A percentile compares a stretch with the other conserved stretches of the same genome.
Conservation (phyloP, 164 flowering plant genomes). For the Berberis vulgaris region DNA sequence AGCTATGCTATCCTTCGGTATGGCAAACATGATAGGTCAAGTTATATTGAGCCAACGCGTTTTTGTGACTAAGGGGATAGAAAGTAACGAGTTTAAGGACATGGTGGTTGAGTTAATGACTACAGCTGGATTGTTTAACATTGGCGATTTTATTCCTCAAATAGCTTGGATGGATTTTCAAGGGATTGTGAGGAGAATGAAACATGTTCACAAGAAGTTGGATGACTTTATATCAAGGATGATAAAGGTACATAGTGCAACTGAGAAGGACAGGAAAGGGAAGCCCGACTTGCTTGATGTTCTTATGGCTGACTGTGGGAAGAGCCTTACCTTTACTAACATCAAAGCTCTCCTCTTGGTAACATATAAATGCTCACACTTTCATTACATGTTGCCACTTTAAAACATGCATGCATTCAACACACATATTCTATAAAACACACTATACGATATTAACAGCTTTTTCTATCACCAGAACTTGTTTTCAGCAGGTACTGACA, state of each 20-base stretch:
- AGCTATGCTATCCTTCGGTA: slow-evolving; percentile 26
- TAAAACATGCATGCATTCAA: too few species aligned
- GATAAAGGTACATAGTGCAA: slow-evolving; percentile 24
- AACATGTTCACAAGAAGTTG: slow-evolving; percentile 25
- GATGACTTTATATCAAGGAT: slow-evolving; percentile 24
- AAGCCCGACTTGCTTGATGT: slow-evolving; percentile 31
- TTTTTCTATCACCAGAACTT: slow-evolving; percentile 7
- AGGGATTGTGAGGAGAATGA: slow-evolving; percentile 34
- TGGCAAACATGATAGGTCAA: slow-evolving; percentile 41
- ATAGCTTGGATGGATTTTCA: slow-evolving; percentile 41
- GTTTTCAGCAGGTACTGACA: slow-evolving; percentile 14
- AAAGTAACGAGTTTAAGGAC: slow-evolving; percentile 37
- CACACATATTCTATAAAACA: too few species aligned
- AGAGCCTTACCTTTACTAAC: slow-evolving; percentile 18
- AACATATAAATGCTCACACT: background rate
- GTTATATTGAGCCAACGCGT: slow-evolving; percentile 33
- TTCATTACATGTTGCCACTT: too few species aligned
- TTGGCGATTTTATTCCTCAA: slow-evolving; percentile 43
- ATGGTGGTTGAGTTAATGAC: slow-evolving; percentile 51
- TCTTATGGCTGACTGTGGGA: slow-evolving; percentile 18
- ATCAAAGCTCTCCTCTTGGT: slow-evolving; percentile 42
- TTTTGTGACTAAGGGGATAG: slow-evolving; percentile 25
- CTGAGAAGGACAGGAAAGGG: slow-evolving; percentile 15
- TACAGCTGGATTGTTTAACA: slow-evolving; percentile 27
- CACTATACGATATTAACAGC: too few species aligned